Evolutionary conservation across 2,329 filamentous ascomycete species (phyloP), one percentile per base, ranked within the genome.

Genomic region (Escovopsis weberi): DNA sequence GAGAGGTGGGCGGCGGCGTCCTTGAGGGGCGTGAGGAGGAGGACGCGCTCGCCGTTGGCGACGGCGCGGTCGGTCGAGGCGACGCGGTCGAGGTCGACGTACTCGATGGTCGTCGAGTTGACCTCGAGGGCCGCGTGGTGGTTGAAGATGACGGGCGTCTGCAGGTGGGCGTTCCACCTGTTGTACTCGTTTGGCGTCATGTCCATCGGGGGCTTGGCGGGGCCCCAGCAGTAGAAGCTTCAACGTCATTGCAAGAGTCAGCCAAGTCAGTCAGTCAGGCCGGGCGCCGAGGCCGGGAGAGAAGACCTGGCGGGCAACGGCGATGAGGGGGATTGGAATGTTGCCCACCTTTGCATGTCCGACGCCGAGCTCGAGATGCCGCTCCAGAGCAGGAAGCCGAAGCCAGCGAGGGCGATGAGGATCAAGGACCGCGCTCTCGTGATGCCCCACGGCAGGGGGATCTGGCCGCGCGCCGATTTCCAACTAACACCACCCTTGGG

Each of bases 201-300:
- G 50, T 91, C 79, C 79, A 94, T 93, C 42, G 91, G 91, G n/a
- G 91, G 78, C 68, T 93, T 95, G 23, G 82, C 78, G 12, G 91
- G 89, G 11, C 91, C 91, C 75, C 87, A 96, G 69, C 91, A 98
- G 66, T 94, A 94, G 65, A 94, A 95, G 65, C 89, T 96, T 48
- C 48, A 33, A 37, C 36, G 30, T 37, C 41, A 50, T 26, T 12
- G 37, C 23, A 26, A 34, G 18, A 12, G 26, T 44, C 36, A 46
- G 46, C 39, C 23, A 41, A 35, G 23, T 26, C 26, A 23, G 23
- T 3, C 23, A 23, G 23, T 23, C 23, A n/a, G n/a, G n/a, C n/a
- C 26, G 26, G 26, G 26, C 26, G 26, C 26, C 26, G 26, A 28
- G 26, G 26, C 26, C 26, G 26, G 6, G 9, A 30, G 8, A 30